Percentiles rank a stretch among this genome's conserved stretches.
Conservation (phyloP, 805 yeast species). For the Candida ulmi region DNA sequence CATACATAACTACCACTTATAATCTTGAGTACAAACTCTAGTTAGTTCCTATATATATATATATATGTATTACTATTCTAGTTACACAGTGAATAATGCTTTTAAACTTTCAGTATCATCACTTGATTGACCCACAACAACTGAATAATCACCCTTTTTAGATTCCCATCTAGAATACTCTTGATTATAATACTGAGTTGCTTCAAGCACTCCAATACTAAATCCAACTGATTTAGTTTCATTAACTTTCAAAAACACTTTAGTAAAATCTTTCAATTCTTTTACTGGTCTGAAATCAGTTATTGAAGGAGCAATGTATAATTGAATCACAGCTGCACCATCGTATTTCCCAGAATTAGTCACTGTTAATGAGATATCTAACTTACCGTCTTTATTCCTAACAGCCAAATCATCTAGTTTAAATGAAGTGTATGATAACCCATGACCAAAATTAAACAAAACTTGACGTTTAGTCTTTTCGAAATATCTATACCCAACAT, state of each 20-base stretch:
- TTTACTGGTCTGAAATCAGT: conserved; percentile 43
- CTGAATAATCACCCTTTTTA: conserved; percentile 46
- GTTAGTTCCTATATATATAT: too few species aligned
- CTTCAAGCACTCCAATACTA: conserved; percentile 37
- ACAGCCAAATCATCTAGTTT: conserved; percentile 33
- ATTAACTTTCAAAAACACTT: conserved; percentile 41
- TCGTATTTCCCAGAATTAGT: conserved; percentile 40
- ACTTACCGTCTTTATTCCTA: conserved; percentile 21
- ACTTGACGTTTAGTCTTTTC: conserved; percentile 44
- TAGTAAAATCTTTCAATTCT: conserved; percentile 55
- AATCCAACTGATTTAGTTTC: conserved; percentile 33
- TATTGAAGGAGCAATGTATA: conserved; percentile 34
- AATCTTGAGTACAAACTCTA: too few species aligned
- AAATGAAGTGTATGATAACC: conserved; percentile 55
- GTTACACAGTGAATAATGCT: too few species aligned
- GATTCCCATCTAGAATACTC: conserved; percentile 43
- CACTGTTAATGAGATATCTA: conserved; percentile 33
- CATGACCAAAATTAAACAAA: conserved; percentile 56
- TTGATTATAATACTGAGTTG: conserved; percentile 49
- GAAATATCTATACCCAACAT: conserved; percentile 57
- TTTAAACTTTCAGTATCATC: conserved; percentile 10
- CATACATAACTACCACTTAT: too few species aligned
- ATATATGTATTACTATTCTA: too few species aligned
- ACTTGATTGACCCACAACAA: conserved; percentile 35
- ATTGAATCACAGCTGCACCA: conserved; percentile 53